Evolutionary conservation across 352 stramenopile species (phyloP).

Genomic region (Paralagenidium karlingii): DNA sequence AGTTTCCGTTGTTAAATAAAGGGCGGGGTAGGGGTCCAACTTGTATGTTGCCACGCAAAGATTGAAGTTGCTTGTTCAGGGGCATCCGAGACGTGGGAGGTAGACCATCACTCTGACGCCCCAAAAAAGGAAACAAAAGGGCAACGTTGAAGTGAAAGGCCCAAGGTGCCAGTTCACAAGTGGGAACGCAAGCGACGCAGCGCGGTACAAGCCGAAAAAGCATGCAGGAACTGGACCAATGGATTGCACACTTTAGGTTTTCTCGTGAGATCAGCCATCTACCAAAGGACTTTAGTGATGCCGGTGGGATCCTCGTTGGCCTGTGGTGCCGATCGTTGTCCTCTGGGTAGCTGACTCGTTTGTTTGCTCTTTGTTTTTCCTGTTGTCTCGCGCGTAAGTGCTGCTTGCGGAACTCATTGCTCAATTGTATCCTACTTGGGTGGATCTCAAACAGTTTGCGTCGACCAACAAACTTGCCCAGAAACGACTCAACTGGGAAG

Average conservation of each 20-base stretch:
- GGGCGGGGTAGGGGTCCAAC: no score
- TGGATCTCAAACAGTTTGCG: conserved; percentile 34
- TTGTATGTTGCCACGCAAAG: no score
- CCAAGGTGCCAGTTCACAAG: no score
- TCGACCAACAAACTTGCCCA: conserved; percentile 23
- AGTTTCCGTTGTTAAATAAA: no score
- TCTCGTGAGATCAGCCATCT: conserved; percentile 21
- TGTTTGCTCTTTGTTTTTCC: background rate
- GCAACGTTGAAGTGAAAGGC: no score
- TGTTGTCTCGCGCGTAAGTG: conserved; percentile 6
- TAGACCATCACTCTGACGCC: no score
- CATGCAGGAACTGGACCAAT: conserved; percentile 22
- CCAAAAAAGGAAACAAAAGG: no score
- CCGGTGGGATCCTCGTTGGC: conserved; percentile 4
- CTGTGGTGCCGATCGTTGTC: background rate
- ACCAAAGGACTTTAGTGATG: conserved; percentile 37
- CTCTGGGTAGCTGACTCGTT: background rate
- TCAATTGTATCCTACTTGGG: conserved; percentile 27
- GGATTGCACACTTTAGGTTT: conserved; percentile 26
- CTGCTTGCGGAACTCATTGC: conserved; percentile 33
- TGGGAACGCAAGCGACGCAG: no score
- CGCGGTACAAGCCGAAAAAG: no score
- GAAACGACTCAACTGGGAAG: conserved; percentile 43
- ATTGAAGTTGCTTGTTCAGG: no score
- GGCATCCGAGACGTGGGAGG: no score